Evolutionary conservation across 164 flowering plant species (phyloP).

Genomic region (Umbellularia californica): DNA sequence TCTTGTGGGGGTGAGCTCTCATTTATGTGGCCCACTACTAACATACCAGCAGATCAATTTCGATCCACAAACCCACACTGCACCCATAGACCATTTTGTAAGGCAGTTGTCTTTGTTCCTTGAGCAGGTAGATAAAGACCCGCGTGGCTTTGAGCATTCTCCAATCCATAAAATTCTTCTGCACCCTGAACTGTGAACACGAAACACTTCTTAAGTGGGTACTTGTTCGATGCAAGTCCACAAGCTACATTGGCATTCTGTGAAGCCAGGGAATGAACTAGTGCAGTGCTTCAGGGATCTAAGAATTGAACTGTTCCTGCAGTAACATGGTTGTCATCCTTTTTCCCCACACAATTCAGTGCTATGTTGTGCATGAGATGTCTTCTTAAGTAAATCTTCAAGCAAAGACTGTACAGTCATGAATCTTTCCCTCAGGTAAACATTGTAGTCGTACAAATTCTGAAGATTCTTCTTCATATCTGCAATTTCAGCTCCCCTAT

Average conservation of each 20-base stretch:
- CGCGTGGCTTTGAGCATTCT: no score
- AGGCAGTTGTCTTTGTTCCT: no score
- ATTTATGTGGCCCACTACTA: no score
- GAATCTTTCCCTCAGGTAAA: slow-evolving; percentile 60
- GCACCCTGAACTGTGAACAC: neutral
- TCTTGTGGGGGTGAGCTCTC: no score
- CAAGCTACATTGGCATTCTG: neutral
- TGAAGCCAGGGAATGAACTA: neutral
- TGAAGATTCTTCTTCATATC: slow-evolving; percentile 59
- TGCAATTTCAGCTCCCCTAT: slow-evolving; percentile 38
- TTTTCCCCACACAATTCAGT: neutral
- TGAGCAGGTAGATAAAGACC: no score
- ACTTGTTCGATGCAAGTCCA: neutral
- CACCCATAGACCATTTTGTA: no score
- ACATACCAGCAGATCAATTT: no score
- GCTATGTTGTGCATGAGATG: slow-evolving; percentile 11
- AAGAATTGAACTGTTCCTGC: no score
- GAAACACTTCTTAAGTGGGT: neutral
- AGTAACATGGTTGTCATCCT: neutral
- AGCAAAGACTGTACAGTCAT: slow-evolving; percentile 47
- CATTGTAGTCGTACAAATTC: slow-evolving; percentile 60
- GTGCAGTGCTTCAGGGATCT: neutral
- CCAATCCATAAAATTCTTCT: neutral
- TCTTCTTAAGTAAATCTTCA: slow-evolving; percentile 31
- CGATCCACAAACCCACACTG: no score